Conservation (phyloP, 768 basidiomycete species). For the Cystofilobasidium macerans region DNA sequence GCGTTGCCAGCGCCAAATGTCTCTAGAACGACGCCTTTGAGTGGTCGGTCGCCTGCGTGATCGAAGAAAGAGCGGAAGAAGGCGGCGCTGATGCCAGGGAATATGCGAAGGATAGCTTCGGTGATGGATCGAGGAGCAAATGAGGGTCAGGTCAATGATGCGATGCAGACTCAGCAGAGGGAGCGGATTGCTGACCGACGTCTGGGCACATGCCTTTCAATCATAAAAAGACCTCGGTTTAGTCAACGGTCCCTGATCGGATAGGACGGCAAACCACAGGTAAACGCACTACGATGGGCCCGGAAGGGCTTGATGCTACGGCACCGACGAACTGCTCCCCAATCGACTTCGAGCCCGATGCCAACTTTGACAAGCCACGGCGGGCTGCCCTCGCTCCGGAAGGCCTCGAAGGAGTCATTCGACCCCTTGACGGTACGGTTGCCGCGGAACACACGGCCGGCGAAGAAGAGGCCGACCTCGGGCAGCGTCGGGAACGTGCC, state of each 20-base stretch:
- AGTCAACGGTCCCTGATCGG: too few relatives aligned
- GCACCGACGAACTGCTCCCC: slow-evolving; percentile 76
- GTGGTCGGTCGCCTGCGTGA: slow-evolving; percentile 51
- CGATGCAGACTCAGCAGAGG: neutral
- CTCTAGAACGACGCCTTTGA: slow-evolving; percentile 70
- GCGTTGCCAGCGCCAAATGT: slow-evolving; percentile 91
- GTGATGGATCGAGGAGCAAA: neutral
- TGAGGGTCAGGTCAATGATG: neutral
- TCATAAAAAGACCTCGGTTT: too few relatives aligned
- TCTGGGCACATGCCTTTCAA: slow-evolving; percentile 70
- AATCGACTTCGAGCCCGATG: slow-evolving; percentile 79
- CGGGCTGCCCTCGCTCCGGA: slow-evolving; percentile 45
- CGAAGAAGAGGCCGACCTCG: slow-evolving; percentile 59
- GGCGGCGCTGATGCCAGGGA: slow-evolving; percentile 36
- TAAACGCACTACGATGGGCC: slow-evolving; percentile 61
- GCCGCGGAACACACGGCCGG: slow-evolving; percentile 70
- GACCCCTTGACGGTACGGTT: slow-evolving; percentile 51
- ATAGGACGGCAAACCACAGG: too few relatives aligned
- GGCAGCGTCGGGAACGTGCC: slow-evolving; percentile 77
- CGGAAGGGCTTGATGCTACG: slow-evolving; percentile 65
- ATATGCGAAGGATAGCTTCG: slow-evolving; percentile 27
- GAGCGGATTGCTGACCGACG: slow-evolving; percentile 50
- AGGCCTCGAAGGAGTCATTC: slow-evolving; percentile 71
- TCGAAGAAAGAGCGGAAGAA: slow-evolving; percentile 35
- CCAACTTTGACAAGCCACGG: slow-evolving; percentile 66